Evolutionary conservation across 1,284 basidiomycete genomes (phyloP), one percentile per base, ranked within the genome.

Genomic region (Xerocomus nothofagi): DNA sequence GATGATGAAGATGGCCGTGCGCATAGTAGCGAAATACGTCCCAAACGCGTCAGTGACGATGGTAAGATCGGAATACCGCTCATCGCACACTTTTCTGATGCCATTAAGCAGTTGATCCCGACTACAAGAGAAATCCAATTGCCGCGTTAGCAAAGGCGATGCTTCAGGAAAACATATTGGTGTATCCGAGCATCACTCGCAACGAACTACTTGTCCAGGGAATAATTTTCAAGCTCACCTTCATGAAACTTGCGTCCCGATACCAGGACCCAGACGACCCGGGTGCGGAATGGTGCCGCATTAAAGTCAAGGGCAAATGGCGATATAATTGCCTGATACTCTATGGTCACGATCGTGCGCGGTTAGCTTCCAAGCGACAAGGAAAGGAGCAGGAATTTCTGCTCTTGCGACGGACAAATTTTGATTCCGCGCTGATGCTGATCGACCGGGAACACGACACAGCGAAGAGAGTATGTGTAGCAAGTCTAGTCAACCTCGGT

Each of bases 311-410:
- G 26, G 48, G 10, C 4, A 12, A 9, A 9, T 50, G 27, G 48
- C 26, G 3, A 21, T 3, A 47, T 14, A 30, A 43, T 20, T 51
- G 31, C 26, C 11, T 50, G 32, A 26, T 50, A 20, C 18, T 50
- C 21, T 51, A 50, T 23, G 49, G 49, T 17, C 38, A 50, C 18
- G 20, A 50, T 26, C 38, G 38, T 9, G 11, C 27, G 4, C 26
- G 21, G 27, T 6, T 51, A 38, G 29, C 29, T n/a, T 9, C 27
- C 1, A 26, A 51, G 18, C 48, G 49, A 9, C 31, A 47, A 29
- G 32, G 48, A 9, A 51, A 30, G 23, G 32, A 50, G 7, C 49
- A 51, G 14, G 48, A 51, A 10, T 50, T 50, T 36, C 23, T 50
- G 18, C 38, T 50, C 18, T 42, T 50, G 37, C 42, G 48, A 32